Evolutionary conservation across 305 asterid genomes (phyloP).

Genomic region (Fraxinus xanthoxyloides): DNA sequence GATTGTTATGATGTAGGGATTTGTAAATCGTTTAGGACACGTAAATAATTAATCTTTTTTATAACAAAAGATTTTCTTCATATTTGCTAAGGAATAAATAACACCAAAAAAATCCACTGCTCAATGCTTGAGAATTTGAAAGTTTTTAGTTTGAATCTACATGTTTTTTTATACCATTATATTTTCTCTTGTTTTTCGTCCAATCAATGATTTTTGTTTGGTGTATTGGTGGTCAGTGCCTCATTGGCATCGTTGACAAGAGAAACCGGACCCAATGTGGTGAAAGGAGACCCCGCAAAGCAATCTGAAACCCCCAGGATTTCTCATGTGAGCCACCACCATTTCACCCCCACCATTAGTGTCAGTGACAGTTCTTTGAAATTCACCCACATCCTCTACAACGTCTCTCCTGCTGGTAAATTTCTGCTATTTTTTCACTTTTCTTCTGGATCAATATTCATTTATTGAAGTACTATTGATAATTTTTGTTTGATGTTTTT

Average conservation of each 20-base stretch:
- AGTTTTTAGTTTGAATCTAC: background rate
- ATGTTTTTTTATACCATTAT: background rate
- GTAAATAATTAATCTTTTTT: background rate
- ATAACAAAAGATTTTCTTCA: background rate
- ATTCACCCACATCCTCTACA: conserved; percentile 94
- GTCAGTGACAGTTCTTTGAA: conserved; percentile 83
- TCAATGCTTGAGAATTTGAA: background rate
- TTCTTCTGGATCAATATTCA: background rate
- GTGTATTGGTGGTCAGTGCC: conserved; percentile 44
- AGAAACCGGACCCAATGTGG: conserved; percentile 90
- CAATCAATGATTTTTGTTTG: background rate
- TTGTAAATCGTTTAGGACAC: background rate
- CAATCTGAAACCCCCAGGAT: conserved; percentile 66
- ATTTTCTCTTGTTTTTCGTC: background rate
- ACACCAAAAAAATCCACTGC: background rate
- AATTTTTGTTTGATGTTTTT: background rate
- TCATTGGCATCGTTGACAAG: conserved; percentile 92
- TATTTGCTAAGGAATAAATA: background rate
- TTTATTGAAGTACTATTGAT: background rate
- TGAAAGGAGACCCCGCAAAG: conserved; percentile 85
- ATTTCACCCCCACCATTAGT: conserved; percentile 48
- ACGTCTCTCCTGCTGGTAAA: conserved; percentile 95
- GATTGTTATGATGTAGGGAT: background rate
- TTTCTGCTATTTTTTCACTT: background rate
- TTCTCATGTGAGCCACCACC: conserved; percentile 44